These are phyloP conservation scores for Tilletia indica DNA, from an alignment of 1,284 basidiomycete genomes.

Conservation along the genomic window DNA sequence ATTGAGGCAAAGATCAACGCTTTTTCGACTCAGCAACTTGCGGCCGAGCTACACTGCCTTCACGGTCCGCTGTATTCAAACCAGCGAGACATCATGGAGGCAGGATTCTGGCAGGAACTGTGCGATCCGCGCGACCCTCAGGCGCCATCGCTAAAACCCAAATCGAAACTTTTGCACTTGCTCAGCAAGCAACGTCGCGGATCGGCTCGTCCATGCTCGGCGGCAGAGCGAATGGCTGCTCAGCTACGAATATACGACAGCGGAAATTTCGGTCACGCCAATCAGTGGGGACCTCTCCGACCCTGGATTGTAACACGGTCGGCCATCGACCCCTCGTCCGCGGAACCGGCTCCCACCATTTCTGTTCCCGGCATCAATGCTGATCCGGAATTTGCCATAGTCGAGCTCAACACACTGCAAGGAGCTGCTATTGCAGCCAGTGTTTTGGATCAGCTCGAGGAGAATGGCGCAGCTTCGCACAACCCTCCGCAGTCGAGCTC, in stretches of 20 bases:
- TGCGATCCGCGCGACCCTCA: background rate
- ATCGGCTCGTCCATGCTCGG: background rate
- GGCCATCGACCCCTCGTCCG: background rate
- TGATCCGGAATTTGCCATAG: background rate
- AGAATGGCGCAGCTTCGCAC: background rate
- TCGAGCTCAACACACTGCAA: background rate
- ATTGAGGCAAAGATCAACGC: background rate
- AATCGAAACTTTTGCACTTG: background rate
- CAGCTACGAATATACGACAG: background rate
- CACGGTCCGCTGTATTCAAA: constrained; percentile 1
- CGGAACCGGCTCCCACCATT: background rate
- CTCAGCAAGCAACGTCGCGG: background rate
- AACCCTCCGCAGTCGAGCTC: background rate
- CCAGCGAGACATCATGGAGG: background rate
- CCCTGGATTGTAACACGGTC: background rate
- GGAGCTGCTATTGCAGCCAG: background rate
- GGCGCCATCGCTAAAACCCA: background rate
- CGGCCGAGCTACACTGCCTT: constrained; percentile 8
- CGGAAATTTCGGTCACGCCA: background rate
- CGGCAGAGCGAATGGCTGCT: background rate
- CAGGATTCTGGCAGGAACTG: background rate
- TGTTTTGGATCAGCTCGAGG: background rate
- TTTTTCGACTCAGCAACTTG: background rate
- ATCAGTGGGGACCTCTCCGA: constrained; percentile 8
- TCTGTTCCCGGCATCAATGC: background rate